These are phyloP conservation scores for Cladosporium cucumerinum DNA, from an alignment of 2,329 filamentous ascomycete genomes.

Conservation along the genomic window DNA sequence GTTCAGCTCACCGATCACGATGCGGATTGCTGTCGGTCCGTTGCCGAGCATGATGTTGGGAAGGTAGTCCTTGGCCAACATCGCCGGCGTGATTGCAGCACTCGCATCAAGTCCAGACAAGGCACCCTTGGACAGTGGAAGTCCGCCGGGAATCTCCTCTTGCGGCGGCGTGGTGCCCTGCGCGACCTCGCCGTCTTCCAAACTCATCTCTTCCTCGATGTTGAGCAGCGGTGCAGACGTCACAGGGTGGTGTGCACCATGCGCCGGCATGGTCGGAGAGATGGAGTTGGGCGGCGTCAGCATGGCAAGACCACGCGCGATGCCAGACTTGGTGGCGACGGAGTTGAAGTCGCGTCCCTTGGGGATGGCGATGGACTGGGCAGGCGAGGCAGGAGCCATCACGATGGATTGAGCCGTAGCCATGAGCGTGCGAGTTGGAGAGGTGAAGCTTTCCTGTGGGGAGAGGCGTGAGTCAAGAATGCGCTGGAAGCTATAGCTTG, in stretches of 20 bases:
- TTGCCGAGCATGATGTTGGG: conserved; percentile 86
- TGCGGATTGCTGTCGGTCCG: conserved; percentile 87
- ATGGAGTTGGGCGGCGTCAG: conserved; percentile 95
- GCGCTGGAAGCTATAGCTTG: not conserved
- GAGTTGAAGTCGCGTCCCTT: conserved; percentile 24
- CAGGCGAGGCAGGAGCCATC: conserved; percentile 35
- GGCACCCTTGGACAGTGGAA: conserved; percentile 48
- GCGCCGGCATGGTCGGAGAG: conserved; percentile 79
- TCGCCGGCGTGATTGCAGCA: conserved; percentile 76
- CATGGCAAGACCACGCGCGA: conserved; percentile 50
- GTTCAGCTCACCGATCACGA: conserved; percentile 92
- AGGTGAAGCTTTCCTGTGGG: conserved; percentile 35
- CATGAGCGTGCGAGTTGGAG: conserved; percentile 28
- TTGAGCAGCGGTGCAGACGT: conserved; percentile 45
- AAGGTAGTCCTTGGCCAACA: conserved; percentile 86
- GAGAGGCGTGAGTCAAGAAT: conserved; percentile 25
- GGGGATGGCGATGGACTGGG: conserved; percentile 30
- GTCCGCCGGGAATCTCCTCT: conserved; percentile 27
- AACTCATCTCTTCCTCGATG: conserved; percentile 81
- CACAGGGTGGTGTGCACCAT: conserved; percentile 63
- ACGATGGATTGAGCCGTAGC: conserved; percentile 31
- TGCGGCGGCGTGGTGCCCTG: conserved; percentile 31
- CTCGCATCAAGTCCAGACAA: conserved; percentile 63
- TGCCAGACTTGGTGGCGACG: conserved; percentile 24
- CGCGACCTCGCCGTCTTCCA: conserved; percentile 61